These are phyloP conservation scores for Macadamia tetraphylla DNA, from an alignment of 164 flowering plant genomes.

Conservation along the genomic window DNA sequence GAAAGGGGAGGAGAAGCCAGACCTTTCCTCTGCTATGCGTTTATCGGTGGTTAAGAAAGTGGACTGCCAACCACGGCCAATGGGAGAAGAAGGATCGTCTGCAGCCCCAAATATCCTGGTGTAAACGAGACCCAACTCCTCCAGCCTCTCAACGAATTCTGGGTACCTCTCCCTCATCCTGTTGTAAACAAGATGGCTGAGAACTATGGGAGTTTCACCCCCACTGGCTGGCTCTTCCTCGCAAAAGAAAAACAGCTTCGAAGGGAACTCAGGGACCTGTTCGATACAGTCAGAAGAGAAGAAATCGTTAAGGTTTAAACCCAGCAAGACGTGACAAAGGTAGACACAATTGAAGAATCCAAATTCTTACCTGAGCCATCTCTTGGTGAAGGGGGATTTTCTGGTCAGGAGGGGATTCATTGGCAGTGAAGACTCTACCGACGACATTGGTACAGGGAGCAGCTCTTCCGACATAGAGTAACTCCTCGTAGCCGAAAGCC, in stretches of 20 bases:
- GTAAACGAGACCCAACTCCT: conserved; percentile 68
- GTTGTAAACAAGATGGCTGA: conserved; percentile 81
- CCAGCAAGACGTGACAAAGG: no score
- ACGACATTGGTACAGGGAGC: conserved; percentile 72
- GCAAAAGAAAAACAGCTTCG: conserved; percentile 86
- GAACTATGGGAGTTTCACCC: conserved; percentile 94
- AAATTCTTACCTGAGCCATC: conserved; percentile 41
- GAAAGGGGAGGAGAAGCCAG: conserved; percentile 9
- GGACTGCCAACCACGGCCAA: conserved; percentile 94
- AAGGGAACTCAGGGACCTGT: conserved; percentile 85
- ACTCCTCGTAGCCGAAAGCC: conserved; percentile 78
- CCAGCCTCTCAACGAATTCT: conserved; percentile 67
- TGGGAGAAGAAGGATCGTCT: conserved; percentile 86
- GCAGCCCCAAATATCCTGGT: conserved; percentile 63
- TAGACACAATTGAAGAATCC: no score
- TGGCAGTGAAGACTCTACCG: conserved; percentile 85
- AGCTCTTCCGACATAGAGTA: conserved; percentile 88
- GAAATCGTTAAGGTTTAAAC: no score
- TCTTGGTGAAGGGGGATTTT: conserved; percentile 90
- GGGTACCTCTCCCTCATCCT: conserved; percentile 71
- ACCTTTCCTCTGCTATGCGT: conserved; percentile 81
- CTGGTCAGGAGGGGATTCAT: conserved; percentile 88
- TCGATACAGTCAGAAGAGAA: no score
- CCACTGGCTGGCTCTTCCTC: conserved; percentile 77
- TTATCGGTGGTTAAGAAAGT: conserved; percentile 78